Evolutionary conservation across 257 asterid genomes (phyloP), one percentile per base, ranked within the genome.

Genomic region (Ilex asprella): DNA sequence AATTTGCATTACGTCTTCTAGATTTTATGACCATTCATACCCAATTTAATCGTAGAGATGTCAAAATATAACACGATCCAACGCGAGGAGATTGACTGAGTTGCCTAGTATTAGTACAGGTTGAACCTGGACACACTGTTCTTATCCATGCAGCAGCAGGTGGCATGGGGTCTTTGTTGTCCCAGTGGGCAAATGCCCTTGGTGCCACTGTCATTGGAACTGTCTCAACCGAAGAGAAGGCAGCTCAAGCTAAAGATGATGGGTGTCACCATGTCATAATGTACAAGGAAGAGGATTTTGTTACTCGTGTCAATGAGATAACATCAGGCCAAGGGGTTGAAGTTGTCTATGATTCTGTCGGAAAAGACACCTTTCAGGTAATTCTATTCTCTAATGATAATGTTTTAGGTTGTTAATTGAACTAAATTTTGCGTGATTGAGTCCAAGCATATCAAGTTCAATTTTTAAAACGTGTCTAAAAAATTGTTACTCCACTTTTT

Each of bases 101-200:
- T 21, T 21, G 27, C 27, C 27, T 21, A 21, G 0, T 21, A 21
- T 21, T 21, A 21, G 0, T 21, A 0, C 76, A 89, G 97, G 99
- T 93, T 75, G 90, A 87, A 74, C 67, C 64, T 46, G 97, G 99
- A 47, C 96, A 93, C 67, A 85, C 90, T 0, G 80, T 87, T 66
- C 97, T 89, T 61, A 54, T 93, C 64, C 99, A 89, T 71, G 99
- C 99, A 41, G 99, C 99, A 63, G 96, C 99, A 10, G 96, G 97
- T 70, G 99, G 99, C 44, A 91, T 85, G 41, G 99, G 99, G 56
- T 93, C 99, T 57, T 69, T 93, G 50, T 57, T 93, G 74, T 93
- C 97, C 81, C 99, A 93, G 71, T 93, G 99, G 99, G 96, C 95
- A 49, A 89, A 73, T 56, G 85, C 94, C 13, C 87, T 84, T 51